Evolutionary conservation across 805 yeast species (phyloP).

Genomic region (Maudiozyma bulderi): DNA sequence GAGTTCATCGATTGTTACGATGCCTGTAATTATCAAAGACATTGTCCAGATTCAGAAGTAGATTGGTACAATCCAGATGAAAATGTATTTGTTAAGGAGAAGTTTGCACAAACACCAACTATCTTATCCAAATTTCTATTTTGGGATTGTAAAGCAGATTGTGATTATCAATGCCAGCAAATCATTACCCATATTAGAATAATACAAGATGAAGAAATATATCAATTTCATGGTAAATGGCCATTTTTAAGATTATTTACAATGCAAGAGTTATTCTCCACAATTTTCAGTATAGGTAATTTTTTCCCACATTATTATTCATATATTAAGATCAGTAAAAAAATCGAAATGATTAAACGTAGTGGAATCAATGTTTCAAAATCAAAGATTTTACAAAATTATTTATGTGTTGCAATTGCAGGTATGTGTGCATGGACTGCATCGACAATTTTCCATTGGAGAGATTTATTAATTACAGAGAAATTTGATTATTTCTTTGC

Average conservation of each 20-base stretch:
- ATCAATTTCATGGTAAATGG: conserved; percentile 97
- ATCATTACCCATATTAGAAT: conserved; percentile 51
- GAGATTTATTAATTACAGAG: conserved; percentile 76
- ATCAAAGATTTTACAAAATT: conserved; percentile 13
- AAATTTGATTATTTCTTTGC: conserved; percentile 87
- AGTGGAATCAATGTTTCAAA: conserved; percentile 3
- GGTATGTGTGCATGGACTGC: conserved; percentile 85
- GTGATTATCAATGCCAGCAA: conserved; percentile 91
- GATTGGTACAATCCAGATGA: conserved; percentile 18
- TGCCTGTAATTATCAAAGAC: conserved; percentile 35
- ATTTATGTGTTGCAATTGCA: conserved; percentile 38
- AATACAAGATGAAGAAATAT: conserved; percentile 40
- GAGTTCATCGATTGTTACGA: conserved; percentile 47
- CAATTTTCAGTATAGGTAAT: conserved; percentile 66
- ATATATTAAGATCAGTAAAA: conserved; percentile 26
- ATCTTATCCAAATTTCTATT: conserved; percentile 36
- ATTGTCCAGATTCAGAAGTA: conserved; percentile 15
- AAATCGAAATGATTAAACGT: conserved; percentile 8
- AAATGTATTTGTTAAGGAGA: conserved; percentile 17
- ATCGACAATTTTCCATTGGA: conserved; percentile 77
- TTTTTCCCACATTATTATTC: conserved; percentile 55
- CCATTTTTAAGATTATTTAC: conserved; percentile 76
- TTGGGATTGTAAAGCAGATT: conserved; percentile 73
- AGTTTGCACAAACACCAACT: conserved; percentile 23
- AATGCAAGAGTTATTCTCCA: conserved; percentile 75